Base-by-base conservation (phyloP, 805 yeast genomes). In the Ogataea parapolymorpha region DNA sequence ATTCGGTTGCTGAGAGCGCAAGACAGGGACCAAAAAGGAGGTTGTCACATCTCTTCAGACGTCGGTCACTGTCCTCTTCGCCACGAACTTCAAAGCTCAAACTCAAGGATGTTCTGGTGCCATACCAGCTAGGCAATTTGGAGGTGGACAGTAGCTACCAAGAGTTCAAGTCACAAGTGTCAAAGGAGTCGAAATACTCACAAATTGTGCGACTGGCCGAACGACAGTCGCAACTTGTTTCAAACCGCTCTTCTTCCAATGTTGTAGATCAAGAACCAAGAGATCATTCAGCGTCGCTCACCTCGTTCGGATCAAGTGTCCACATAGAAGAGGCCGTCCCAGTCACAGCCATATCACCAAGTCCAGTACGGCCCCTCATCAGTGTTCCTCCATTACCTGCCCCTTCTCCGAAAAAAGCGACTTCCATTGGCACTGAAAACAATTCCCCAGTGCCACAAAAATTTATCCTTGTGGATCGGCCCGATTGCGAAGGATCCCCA, bases 111-210 rank as follows among this genome's bases (percentile, higher is more conserved):
- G 32, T 41, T 6, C n/a, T 45, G n/a, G 32, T 26, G 17, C 49
- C 49, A 6, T 38, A 35, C 26, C 23, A 22, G 10, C 20, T 34
- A 22, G 16, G 34, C 6, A 11, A 22, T 12, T 11, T 38, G 11
- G 37, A 30, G 6, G 8, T 38, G 4, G 29, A 35, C 7, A 41
- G 45, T 23, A 45, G 49, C 23, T 27, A 36, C 13, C 31, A 30
- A 1, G 45, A 41, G 4, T 20, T 45, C 22, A 26, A 29, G 16
- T 14, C 32, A 3, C 39, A 45, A 12, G 20, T 28, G 1, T 8
- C 14, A 22, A 35, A 33, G 16, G 34, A 35, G 13, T 31, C 41
- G 16, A 38, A 35, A 17, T 45, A 45, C 23, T 45, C 49, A 3
- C 31, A 36, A 27, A 35, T 45, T 8, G 14, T 45, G 26, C 35